Conservation (phyloP, 2,329 filamentous ascomycete species). For the Fusarium subtropicale region DNA sequence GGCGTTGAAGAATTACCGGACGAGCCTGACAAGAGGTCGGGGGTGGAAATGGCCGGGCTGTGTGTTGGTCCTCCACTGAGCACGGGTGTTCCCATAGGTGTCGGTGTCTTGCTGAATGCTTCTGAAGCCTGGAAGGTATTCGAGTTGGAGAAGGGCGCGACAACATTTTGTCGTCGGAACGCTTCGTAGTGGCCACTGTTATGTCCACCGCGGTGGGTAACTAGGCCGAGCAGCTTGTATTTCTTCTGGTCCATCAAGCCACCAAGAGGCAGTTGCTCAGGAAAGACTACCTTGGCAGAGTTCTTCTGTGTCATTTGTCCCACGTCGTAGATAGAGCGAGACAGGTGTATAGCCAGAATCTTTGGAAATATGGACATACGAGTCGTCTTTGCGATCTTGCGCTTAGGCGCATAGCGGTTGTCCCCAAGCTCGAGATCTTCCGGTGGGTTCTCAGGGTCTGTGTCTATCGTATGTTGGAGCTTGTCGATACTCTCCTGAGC, state of each 20-base stretch:
- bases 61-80: slow-evolving; percentile 53
- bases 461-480: slow-evolving; percentile 77
- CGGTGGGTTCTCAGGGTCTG: slow-evolving; percentile 82
- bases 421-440: slow-evolving; percentile 81
- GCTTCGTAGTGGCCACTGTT: slow-evolving; percentile 98
- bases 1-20: slow-evolving; percentile 53
- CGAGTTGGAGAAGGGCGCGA: slow-evolving; percentile 83
- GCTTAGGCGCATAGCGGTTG: slow-evolving; percentile 77
- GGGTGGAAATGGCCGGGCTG: slow-evolving; percentile 60
- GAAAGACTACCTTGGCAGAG: slow-evolving; percentile 91
- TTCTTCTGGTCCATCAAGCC: slow-evolving; percentile 80
- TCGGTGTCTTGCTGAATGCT: slow-evolving; percentile 74
- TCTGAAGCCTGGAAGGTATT: slow-evolving; percentile 81
- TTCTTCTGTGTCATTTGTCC: slow-evolving; percentile 88
- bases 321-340: slow-evolving; percentile 88
- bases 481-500: slow-evolving; percentile 71
- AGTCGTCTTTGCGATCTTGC: slow-evolving; percentile 87
- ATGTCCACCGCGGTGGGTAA: slow-evolving; percentile 95
- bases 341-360: slow-evolving; percentile 90
- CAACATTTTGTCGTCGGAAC: slow-evolving; percentile 86
- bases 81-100: slow-evolving; percentile 63
- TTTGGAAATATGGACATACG: slow-evolving; percentile 90
- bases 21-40: slow-evolving; percentile 59
- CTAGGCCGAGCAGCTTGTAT: slow-evolving; percentile 87
- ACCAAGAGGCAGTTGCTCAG: slow-evolving; percentile 85